phyloP scores from a whole-genome alignment of 768 basidiomycete genomes.

The Thelephora ganbajun region DNA sequence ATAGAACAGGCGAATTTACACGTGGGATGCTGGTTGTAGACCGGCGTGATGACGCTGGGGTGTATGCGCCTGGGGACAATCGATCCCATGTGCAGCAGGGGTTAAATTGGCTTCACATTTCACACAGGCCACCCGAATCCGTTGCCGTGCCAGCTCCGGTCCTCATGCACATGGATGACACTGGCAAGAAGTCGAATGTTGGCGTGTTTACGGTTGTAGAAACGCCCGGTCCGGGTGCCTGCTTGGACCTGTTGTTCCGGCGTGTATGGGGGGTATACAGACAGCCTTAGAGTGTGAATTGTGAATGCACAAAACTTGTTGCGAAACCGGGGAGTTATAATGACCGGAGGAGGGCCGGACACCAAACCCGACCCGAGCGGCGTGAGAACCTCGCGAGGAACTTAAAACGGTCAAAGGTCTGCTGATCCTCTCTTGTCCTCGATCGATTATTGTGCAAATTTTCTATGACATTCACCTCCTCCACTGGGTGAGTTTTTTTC shows the following conservation, averaged over 20 bases:
- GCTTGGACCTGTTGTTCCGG: constrained; percentile 33
- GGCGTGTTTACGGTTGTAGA: constrained; percentile 27
- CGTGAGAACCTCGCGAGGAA: no score
- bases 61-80: constrained; percentile 51
- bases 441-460: constrained; percentile 6
- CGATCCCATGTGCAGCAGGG: constrained; percentile 47
- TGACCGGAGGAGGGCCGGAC: no score
- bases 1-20: constrained; percentile 63
- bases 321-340: no score
- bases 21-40: constrained; percentile 84
- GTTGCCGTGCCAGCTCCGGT: constrained; percentile 40
- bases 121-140: constrained; percentile 28
- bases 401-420: no score
- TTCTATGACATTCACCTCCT: constrained; percentile 8
- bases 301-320: no score
- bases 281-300: no score
- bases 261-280: constrained; percentile 39
- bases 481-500: constrained; percentile 4
- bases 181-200: background rate
- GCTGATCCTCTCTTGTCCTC: background rate
- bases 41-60: constrained; percentile 49
- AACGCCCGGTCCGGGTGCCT: constrained; percentile 47
- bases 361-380: no score
- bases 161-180: constrained; percentile 25
- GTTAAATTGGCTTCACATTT: constrained; percentile 23